Evolutionary conservation across 2,329 filamentous ascomycete species (phyloP).

Genomic region (Fusarium redolens): DNA sequence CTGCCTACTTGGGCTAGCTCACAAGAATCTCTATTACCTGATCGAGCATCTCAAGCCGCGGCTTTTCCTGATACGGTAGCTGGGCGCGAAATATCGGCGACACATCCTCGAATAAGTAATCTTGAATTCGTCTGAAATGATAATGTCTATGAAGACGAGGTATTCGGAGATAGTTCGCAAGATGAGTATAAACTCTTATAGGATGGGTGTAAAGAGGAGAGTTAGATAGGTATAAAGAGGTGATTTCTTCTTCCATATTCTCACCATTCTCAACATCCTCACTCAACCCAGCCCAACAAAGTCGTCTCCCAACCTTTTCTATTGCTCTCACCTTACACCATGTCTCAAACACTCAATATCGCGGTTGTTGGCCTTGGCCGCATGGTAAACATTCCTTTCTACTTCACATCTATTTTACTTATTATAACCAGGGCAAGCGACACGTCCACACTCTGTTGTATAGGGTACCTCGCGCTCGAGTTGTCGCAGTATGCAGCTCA

Average conservation of each 20-base stretch:
- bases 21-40: no score
- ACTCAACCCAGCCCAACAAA: accelerated
- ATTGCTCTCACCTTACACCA: background rate
- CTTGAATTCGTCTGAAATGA: background rate
- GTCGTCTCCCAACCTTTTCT: accelerated
- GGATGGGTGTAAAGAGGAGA: accelerated
- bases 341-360: conserved; percentile 26
- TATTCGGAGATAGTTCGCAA: background rate
- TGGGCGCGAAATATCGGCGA: accelerated
- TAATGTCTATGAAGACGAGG: no score
- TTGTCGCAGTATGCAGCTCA: conserved; percentile 27
- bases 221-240: background rate
- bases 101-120: no score
- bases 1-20: background rate
- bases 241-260: background rate
- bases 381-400: background rate
- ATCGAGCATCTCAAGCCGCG: accelerated
- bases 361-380: conserved; percentile 36
- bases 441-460: conserved; percentile 29
- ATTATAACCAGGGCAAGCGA: conserved; percentile 6
- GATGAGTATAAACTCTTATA: accelerated
- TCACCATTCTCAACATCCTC: background rate
- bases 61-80: accelerated
- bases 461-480: conserved; percentile 25
- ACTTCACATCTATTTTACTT: accelerated